Evolutionary conservation across 768 basidiomycete species (phyloP), one percentile per base, ranked within the genome.

Genomic region (Russula emetica): DNA sequence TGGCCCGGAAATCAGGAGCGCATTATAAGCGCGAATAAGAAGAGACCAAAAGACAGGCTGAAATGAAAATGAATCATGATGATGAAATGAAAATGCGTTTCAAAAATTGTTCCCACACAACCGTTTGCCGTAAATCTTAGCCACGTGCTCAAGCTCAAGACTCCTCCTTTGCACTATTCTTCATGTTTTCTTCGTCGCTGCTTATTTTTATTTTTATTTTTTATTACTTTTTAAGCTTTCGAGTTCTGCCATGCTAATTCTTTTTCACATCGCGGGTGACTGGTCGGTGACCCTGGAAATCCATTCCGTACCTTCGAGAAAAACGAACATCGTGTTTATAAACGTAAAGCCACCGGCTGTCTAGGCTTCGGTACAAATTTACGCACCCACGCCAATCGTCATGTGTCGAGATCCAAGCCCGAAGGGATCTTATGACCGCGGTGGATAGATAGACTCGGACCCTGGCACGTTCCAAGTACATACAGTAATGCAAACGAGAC

Each of bases 291-390:
- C 38, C 38, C 38, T 38, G 7, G 38, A 38, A 38, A 38, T 38
- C 40, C 32, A 18, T 34, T 38, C 28, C n/a, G n/a, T n/a, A n/a
- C n/a, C 11, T 64, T 60, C 47, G 58, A 64, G 63, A 64, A 60
- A 58, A 45, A 20, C n/a, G n/a, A 13, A 58, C 24, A 45, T 58
- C 56, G 32, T 63, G 57, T 58, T 53, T 28, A 49, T 30, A 28
- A 64, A 60, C 63, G 63, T 60, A n/a, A 45, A 45, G 3, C 47
- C 60, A 51, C 58, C 10, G 10, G 14, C 24, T 47, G 38, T 60
- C 63, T 60, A 50, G 63, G 58, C 63, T 53, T 45, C 44, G 44
- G 18, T 34, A 44, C 18, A n/a, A 44, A n/a, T 45, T 45, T 45
- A n/a, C 20, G 20, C 44, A 38, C 44, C 44, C 44, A 45, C 44